Evolutionary conservation across 805 yeast genomes (phyloP), one percentile per base, ranked within the genome.

Genomic region (Vanderwaltozyma verrucispora): DNA sequence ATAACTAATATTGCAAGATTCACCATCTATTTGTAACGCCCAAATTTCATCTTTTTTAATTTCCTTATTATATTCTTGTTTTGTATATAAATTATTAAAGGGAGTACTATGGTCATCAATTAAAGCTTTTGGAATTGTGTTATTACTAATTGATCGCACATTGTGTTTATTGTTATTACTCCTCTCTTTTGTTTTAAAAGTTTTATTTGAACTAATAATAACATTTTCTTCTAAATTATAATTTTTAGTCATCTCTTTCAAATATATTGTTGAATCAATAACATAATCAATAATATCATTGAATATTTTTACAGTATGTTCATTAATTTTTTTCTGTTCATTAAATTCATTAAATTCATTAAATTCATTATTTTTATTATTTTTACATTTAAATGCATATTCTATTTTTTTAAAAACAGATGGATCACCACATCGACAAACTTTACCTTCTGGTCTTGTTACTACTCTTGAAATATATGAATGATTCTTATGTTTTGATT

Each of bases 401-500:
- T 36, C 36, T 12, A 49, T 41, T 17, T 47, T 40, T 28, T 44
- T 50, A 30, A 51, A 54, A 5, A 49, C 51, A 25, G 47, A 42
- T 13, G 50, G 43, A 40, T 55, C 51, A 3, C 61, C 59, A 45
- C 63, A 58, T 36, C 55, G 56, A 28, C 63, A 58, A 7, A 55
- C 45, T 23, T 56, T 47, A 6, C 61, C 60, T 30, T 58, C 60
- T 2, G 53, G 47, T 39, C 60, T 42, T 15, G 46, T 48, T 1
- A 54, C 53, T 2, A 50, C 43, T 34, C 49, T 50, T 2, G 53
- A 51, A 5, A 50, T 48, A 32, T 49, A 58, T 3, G 43, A 32
- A 56, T 88, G 97, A 32, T 76, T 89, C 26, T 54, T 52, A 58
- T 88, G 97, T 38, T 71, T 68, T 4, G 73, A 75, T 2, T 77